phyloP scores from a whole-genome alignment of 495 filamentous ascomycete genomes.

The Articulospora tetracladia region DNA sequence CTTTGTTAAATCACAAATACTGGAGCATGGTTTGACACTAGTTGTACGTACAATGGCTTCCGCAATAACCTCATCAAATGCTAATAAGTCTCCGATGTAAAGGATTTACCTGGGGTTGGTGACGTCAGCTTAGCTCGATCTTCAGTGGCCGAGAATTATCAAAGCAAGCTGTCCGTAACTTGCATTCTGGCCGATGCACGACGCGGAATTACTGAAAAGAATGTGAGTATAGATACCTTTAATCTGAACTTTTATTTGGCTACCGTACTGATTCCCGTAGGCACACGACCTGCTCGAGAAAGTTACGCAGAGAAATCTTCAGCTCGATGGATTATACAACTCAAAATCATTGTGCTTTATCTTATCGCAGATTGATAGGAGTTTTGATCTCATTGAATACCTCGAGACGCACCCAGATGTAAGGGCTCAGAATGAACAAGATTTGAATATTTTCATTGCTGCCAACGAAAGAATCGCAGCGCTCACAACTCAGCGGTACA shows the following conservation, averaged over 20 bases:
- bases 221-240: background rate
- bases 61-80: no score
- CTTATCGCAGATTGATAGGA: constrained; percentile 4
- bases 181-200: constrained; percentile 5
- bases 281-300: constrained; percentile 15
- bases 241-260: no score
- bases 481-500: background rate
- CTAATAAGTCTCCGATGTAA: no score
- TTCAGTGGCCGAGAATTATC: constrained; percentile 57
- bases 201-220: constrained; percentile 6
- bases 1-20: constrained; percentile 49
- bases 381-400: constrained; percentile 2
- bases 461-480: background rate
- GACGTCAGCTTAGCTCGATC: constrained; percentile 63
- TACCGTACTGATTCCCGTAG: constrained; percentile 1
- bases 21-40: constrained; percentile 60
- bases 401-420: background rate
- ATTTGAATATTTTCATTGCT: background rate
- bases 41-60: constrained; percentile 17
- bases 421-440: background rate
- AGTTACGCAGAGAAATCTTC: constrained; percentile 3
- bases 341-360: constrained; percentile 13
- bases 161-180: constrained; percentile 37
- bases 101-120: constrained; percentile 59
- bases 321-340: constrained; percentile 13